A percentile compares a stretch with the other conserved stretches of the same genome.
Evolutionary conservation across 2,329 filamentous ascomycete genomes (phyloP).

Genomic region (Diplocarpon rosae): DNA sequence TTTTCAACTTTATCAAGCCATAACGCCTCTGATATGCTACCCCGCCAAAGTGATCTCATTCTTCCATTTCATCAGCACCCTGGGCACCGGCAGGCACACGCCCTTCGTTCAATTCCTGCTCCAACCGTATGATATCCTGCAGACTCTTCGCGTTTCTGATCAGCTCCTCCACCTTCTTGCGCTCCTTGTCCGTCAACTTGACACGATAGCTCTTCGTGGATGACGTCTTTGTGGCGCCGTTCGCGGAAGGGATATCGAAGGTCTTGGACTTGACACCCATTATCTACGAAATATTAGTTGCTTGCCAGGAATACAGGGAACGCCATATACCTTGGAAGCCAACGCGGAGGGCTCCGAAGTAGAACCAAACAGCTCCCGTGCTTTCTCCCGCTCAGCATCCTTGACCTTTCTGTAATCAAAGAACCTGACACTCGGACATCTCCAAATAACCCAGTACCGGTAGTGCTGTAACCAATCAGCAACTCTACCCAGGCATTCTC

Average conservation of each 20-base stretch:
- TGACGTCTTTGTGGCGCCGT: constrained; percentile 34
- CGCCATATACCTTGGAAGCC: constrained; percentile 53
- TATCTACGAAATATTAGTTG: constrained; percentile 42
- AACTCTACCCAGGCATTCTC: background rate
- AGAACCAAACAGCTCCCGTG: constrained; percentile 75
- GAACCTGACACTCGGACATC: constrained; percentile 74
- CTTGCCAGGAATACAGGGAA: background rate
- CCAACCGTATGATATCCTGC: constrained; percentile 78
- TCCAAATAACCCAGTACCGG: constrained; percentile 83
- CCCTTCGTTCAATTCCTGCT: constrained; percentile 87
- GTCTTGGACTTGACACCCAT: constrained; percentile 73
- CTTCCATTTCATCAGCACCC: constrained; percentile 48
- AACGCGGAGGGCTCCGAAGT: constrained; percentile 66
- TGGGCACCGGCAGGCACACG: constrained; percentile 62
- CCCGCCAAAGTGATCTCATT: constrained; percentile 29
- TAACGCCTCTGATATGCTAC: constrained; percentile 8
- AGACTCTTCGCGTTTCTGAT: constrained; percentile 83
- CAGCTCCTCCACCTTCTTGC: constrained; percentile 71
- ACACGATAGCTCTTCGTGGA: constrained; percentile 61
- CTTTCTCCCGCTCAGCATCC: constrained; percentile 67
- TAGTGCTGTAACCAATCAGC: constrained; percentile 54
- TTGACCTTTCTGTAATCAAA: constrained; percentile 90
- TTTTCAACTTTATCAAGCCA: constrained; percentile 7
- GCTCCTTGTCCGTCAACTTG: constrained; percentile 81
- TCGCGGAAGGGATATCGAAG: constrained; percentile 48